Evolutionary conservation across 2,329 filamentous ascomycete species (phyloP).

Genomic region (Ophiostoma sp.): DNA sequence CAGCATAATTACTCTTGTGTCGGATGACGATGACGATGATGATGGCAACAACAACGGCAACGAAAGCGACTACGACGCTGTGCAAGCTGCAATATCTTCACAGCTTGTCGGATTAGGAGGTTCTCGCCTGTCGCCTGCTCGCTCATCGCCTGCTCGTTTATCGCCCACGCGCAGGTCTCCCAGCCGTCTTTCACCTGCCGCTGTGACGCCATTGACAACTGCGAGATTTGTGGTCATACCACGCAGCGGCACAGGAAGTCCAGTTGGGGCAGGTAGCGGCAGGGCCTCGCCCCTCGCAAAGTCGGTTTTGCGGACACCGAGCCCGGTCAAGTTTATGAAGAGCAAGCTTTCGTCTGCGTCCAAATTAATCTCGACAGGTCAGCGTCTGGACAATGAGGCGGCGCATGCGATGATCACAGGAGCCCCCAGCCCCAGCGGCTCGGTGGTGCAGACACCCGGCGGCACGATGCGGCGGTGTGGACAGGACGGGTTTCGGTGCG

Average conservation of each 20-base stretch:
- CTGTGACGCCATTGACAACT: background rate
- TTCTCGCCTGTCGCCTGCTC: background rate
- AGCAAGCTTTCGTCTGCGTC: background rate
- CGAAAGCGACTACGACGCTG: background rate
- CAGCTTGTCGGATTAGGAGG: background rate
- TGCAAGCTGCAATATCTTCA: background rate
- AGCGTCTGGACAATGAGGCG: no score
- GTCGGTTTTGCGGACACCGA: slow-evolving; percentile 14
- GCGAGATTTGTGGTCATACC: background rate
- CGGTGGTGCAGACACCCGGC: slow-evolving; percentile 43
- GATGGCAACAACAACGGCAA: background rate
- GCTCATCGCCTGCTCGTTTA: background rate
- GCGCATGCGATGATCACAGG: no score
- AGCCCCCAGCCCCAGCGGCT: slow-evolving; percentile 26
- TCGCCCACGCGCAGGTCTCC: background rate
- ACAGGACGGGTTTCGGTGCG: slow-evolving; percentile 50
- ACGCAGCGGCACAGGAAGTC: background rate
- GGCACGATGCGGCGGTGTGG: slow-evolving; percentile 50
- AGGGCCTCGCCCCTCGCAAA: slow-evolving; percentile 12
- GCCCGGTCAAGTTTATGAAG: slow-evolving; percentile 32
- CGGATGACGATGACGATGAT: slow-evolving; percentile 29
- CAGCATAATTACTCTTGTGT: slow-evolving; percentile 40
- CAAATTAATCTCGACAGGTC: background rate
- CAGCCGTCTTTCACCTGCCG: background rate
- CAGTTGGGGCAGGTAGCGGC: slow-evolving; percentile 1